Conservation (phyloP, 495 filamentous ascomycete species). For the Saxispiralis lemnorum region DNA sequence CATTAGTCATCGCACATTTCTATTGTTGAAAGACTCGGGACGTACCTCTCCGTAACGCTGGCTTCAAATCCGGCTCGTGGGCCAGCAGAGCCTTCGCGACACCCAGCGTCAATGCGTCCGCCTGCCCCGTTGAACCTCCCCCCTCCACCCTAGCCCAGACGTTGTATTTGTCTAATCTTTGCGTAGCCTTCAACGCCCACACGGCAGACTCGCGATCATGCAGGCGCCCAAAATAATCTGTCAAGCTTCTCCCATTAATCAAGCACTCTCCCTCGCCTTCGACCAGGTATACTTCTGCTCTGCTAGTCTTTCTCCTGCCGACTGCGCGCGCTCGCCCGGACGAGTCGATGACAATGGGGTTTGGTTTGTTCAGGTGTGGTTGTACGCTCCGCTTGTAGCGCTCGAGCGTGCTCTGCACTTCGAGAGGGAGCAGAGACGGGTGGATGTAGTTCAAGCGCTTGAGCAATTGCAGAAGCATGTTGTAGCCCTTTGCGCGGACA, state of each 20-base stretch:
- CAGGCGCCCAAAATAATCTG: constrained; percentile 61
- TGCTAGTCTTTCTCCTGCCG: constrained; percentile 70
- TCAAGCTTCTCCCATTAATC: constrained; percentile 71
- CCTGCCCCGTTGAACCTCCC: constrained; percentile 85
- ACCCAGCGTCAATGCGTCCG: constrained; percentile 86
- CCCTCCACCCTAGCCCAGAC: constrained; percentile 71
- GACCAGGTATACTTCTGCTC: constrained; percentile 67
- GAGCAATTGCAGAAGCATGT: constrained; percentile 52
- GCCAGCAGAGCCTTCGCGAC: constrained; percentile 71
- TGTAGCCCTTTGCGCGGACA: constrained; percentile 63
- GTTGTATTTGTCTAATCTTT: constrained; percentile 90
- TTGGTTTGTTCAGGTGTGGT: constrained; percentile 41
- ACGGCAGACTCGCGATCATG: constrained; percentile 90
- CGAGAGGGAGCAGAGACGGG: constrained; percentile 52
- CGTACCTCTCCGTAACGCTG: constrained; percentile 74
- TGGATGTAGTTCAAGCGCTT: constrained; percentile 74
- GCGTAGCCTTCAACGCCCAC: constrained; percentile 70
- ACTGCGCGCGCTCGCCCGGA: constrained; percentile 58
- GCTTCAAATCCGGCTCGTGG: constrained; percentile 82
- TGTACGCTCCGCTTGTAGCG: constrained; percentile 61
- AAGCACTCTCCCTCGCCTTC: constrained; percentile 81
- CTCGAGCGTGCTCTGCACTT: constrained; percentile 44
- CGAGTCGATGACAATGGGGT: constrained; percentile 43
- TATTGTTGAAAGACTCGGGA: too few species aligned
- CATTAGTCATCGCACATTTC: constrained; percentile 21